Percentiles rank a stretch among this genome's conserved stretches.
These are phyloP conservation scores for Aspergillus sp. DNA, from an alignment of 2,329 filamentous ascomycete genomes.

Conservation along the genomic window DNA sequence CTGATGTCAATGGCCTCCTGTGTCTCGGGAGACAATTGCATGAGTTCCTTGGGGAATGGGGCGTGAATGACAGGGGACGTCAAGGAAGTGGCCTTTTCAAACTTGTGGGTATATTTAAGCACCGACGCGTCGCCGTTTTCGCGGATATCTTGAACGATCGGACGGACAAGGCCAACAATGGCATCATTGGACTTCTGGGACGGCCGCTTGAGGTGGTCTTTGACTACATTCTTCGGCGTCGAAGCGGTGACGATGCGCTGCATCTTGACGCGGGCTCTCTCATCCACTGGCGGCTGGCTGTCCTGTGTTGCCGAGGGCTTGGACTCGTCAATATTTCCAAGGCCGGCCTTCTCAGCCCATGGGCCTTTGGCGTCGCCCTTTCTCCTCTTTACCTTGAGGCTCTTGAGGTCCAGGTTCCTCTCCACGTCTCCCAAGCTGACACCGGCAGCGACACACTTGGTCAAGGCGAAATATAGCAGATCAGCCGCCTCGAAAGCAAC, in stretches of 20 bases:
- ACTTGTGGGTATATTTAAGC: slow-evolving; percentile 42
- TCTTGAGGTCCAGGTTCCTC: slow-evolving; percentile 86
- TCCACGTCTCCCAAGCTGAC: slow-evolving; percentile 85
- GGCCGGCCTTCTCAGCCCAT: slow-evolving; percentile 76
- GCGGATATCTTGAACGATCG: slow-evolving; percentile 41
- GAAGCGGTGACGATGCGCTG: slow-evolving; percentile 62
- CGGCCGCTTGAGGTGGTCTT: slow-evolving; percentile 70
- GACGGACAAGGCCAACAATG: slow-evolving; percentile 63
- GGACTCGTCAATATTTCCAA: slow-evolving; percentile 43
- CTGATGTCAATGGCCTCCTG: slow-evolving; percentile 87
- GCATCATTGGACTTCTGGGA: slow-evolving; percentile 92
- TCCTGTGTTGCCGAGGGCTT: slow-evolving; percentile 4
- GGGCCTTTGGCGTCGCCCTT: slow-evolving; percentile 89
- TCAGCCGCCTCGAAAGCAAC: slow-evolving; percentile 93
- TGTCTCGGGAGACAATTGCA: slow-evolving; percentile 57
- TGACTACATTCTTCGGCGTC: slow-evolving; percentile 55
- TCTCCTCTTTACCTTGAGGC: slow-evolving; percentile 85
- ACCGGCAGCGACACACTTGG: slow-evolving; percentile 76
- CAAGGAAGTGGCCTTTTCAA: slow-evolving; percentile 46
- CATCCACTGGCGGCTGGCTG: slow-evolving; percentile 39
- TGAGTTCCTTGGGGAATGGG: slow-evolving; percentile 35
- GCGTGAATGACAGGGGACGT: slow-evolving; percentile 42
- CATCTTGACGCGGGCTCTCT: slow-evolving; percentile 67
- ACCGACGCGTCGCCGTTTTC: slow-evolving; percentile 42
- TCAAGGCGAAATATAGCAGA: slow-evolving; percentile 88